A percentile compares a stretch with the other conserved stretches of the same genome.
Evolutionary conservation across 1,139 yeast genomes (phyloP).

Genomic region (Zygotorulaspora mrakii): DNA sequence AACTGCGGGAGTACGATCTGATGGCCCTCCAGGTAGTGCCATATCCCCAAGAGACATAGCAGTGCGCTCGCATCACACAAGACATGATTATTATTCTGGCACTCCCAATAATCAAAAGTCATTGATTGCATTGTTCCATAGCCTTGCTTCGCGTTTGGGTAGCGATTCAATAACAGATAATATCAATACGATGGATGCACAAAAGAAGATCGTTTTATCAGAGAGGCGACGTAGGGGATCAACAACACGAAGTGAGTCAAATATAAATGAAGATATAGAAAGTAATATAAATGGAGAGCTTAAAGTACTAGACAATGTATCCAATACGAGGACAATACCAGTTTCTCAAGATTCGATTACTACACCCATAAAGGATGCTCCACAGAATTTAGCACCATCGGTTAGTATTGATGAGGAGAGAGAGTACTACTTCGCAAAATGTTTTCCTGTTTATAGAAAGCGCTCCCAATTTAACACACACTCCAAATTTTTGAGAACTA

Average conservation of each 20-base stretch:
- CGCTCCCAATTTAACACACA: slow-evolving; percentile 63
- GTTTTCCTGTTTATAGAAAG: slow-evolving; percentile 79
- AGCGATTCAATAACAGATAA: slow-evolving; percentile 3
- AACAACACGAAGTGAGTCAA: not conserved
- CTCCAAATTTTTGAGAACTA: slow-evolving; percentile 46
- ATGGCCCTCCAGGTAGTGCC: not conserved
- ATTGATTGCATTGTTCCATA: slow-evolving; percentile 30
- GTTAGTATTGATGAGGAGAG: slow-evolving; percentile 35
- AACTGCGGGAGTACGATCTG: not conserved
- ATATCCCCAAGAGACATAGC: not conserved
- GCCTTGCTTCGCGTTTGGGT: slow-evolving; percentile 27
- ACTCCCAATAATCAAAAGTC: slow-evolving; percentile 17
- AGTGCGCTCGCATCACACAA: not conserved
- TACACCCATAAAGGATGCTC: slow-evolving; percentile 13
- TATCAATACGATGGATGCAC: slow-evolving; percentile 8
- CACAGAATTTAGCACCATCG: slow-evolving; percentile 10
- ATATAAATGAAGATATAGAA: slow-evolving; percentile 3
- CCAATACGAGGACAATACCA: slow-evolving; percentile 28
- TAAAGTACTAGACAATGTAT: slow-evolving; percentile 22
- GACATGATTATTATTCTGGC: slow-evolving; percentile 4
- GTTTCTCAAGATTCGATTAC: slow-evolving; percentile 18
- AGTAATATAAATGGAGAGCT: slow-evolving; percentile 7
- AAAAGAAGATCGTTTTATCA: not conserved
- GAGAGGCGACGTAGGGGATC: not conserved
- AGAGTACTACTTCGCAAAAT: slow-evolving; percentile 67